Evolutionary conservation across 1,284 basidiomycete genomes (phyloP).

Genomic region (Ustilago vetiveriae): DNA sequence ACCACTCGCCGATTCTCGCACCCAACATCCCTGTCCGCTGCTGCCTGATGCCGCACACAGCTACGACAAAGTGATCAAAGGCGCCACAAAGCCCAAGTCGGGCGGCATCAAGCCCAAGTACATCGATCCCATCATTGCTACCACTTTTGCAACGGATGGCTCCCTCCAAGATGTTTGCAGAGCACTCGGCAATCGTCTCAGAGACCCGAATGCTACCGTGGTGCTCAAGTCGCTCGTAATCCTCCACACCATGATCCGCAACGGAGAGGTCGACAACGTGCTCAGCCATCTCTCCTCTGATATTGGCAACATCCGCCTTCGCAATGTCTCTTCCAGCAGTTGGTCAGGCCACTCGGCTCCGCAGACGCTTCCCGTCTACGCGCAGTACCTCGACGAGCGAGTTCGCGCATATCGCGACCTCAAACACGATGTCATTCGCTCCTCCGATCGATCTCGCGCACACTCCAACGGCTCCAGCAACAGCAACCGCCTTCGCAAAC

Average conservation of each 20-base stretch:
- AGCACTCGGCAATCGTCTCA: constrained; percentile 81
- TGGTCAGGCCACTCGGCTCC: constrained; percentile 71
- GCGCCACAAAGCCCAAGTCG: constrained; percentile 66
- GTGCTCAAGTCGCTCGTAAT: constrained; percentile 97
- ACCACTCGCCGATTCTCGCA: not conserved
- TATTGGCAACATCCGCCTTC: constrained; percentile 78
- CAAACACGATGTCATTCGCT: constrained; percentile 90
- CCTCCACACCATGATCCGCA: constrained; percentile 92
- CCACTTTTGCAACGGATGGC: constrained; percentile 91
- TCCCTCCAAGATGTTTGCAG: constrained; percentile 90
- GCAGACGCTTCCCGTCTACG: constrained; percentile 86
- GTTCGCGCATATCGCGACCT: constrained; percentile 89
- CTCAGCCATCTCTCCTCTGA: constrained; percentile 77
- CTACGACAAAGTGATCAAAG: constrained; percentile 65
- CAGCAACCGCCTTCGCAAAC: constrained; percentile 77
- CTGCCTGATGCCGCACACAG: constrained; percentile 7
- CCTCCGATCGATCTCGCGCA: constrained; percentile 79
- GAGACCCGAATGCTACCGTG: constrained; percentile 89
- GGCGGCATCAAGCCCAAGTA: constrained; percentile 65
- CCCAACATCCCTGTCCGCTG: not conserved
- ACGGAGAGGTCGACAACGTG: constrained; percentile 90
- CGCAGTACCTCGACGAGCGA: constrained; percentile 85
- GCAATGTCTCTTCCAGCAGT: constrained; percentile 72
- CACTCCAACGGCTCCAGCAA: constrained; percentile 66
- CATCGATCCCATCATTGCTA: constrained; percentile 82